A percentile compares a stretch with the other conserved stretches of the same genome.
These are phyloP conservation scores for Colletotrichum orbiculare DNA, from an alignment of 2,329 filamentous ascomycete species.

Conservation along the genomic window DNA sequence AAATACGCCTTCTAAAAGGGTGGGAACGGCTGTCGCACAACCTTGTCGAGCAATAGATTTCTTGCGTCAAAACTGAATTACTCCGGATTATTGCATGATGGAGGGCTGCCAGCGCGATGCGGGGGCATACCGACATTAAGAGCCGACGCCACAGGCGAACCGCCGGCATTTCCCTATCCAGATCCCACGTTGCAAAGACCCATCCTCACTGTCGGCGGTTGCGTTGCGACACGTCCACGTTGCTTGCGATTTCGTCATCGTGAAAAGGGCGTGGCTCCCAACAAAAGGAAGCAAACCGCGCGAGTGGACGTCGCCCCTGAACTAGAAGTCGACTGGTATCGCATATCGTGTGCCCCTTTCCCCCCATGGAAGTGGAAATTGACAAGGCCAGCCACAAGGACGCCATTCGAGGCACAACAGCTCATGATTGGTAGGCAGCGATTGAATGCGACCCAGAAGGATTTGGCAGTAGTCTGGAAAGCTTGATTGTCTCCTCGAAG, in stretches of 20 bases:
- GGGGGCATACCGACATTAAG: slow-evolving; percentile 14
- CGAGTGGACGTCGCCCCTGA: background rate
- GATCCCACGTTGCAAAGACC: slow-evolving; percentile 9
- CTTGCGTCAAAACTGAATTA: too few species aligned
- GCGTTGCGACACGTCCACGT: background rate
- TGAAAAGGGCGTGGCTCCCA: too few species aligned
- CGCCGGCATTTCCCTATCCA: slow-evolving; percentile 4
- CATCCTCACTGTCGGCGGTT: background rate
- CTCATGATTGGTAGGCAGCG: slow-evolving; percentile 8
- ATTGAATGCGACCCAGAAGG: background rate
- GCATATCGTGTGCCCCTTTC: slow-evolving; percentile 4
- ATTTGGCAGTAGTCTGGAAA: slow-evolving; percentile 23
- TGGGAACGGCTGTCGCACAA: too few species aligned
- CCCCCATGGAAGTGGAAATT: slow-evolving; percentile 25
- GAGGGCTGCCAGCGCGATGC: slow-evolving; percentile 2
- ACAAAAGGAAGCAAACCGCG: background rate
- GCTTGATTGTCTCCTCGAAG: slow-evolving; percentile 19
- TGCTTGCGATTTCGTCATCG: too few species aligned
- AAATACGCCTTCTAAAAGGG: too few species aligned
- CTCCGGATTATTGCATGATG: too few species aligned
- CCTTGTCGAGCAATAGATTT: too few species aligned
- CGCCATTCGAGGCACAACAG: background rate
- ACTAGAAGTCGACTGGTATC: slow-evolving; percentile 9
- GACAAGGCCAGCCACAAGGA: slow-evolving; percentile 1
- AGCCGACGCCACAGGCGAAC: slow-evolving; percentile 28